Percentiles rank a stretch among this genome's conserved stretches.
Evolutionary conservation across 2,329 filamentous ascomycete species (phyloP).

Genomic region (Penicillium sp.): DNA sequence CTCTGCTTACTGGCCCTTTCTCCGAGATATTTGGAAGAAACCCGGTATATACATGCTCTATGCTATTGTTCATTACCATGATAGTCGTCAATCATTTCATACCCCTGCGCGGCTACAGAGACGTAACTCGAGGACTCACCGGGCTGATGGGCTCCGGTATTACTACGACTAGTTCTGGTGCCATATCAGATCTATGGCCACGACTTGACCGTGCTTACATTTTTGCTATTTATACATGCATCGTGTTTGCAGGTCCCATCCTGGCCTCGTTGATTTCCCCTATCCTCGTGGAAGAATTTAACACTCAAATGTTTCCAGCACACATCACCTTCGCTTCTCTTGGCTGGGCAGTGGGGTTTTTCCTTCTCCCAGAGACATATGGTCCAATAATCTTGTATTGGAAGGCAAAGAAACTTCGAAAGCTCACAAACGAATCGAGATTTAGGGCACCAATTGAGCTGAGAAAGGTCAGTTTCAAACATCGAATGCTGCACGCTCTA

Average conservation of each 20-base stretch:
- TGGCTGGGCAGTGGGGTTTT: slow-evolving; percentile 6
- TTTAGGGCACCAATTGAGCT: background rate
- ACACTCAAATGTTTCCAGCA: background rate
- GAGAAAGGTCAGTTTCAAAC: background rate
- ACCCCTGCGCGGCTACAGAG: background rate
- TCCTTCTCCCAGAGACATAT: background rate
- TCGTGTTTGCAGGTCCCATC: background rate
- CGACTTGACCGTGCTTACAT: background rate
- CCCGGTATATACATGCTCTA: background rate
- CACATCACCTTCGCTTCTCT: background rate
- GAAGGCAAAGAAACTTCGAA: background rate
- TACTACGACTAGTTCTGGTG: background rate
- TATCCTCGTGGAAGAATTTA: background rate
- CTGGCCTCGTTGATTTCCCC: background rate
- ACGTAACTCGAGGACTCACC: background rate
- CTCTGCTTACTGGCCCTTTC: background rate
- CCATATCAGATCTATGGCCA: background rate
- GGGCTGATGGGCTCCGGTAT: background rate
- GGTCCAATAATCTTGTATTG: background rate
- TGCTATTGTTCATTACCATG: background rate
- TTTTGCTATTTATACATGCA: background rate
- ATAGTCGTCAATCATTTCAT: background rate
- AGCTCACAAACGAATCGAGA: background rate
- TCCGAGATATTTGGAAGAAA: background rate
- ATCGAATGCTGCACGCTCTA: background rate